A percentile compares a stretch with the other conserved stretches of the same genome.
phyloP scores from a whole-genome alignment of 1,139 yeast species.

The Petasospora rhodanensis region DNA sequence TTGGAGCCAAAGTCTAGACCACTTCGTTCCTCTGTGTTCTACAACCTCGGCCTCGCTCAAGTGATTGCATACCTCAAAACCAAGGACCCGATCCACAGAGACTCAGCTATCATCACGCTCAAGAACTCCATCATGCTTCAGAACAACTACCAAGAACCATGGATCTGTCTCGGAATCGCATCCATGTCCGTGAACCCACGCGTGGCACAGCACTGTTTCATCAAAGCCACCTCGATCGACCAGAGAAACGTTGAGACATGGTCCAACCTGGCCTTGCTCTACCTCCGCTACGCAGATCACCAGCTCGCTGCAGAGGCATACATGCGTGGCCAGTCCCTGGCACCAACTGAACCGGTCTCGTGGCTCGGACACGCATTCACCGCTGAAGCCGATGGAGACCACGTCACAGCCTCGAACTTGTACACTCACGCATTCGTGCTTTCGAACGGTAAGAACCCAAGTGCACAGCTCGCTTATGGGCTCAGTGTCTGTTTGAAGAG shows the following conservation, averaged over 20 bases:
- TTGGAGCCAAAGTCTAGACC: slow-evolving; percentile 36
- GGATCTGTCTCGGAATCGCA: slow-evolving; percentile 83
- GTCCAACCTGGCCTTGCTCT: slow-evolving; percentile 79
- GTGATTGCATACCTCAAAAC: slow-evolving; percentile 43
- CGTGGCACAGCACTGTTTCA: slow-evolving; percentile 88
- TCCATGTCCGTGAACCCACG: slow-evolving; percentile 56
- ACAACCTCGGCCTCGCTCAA: slow-evolving; percentile 68
- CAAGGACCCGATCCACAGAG: slow-evolving; percentile 32
- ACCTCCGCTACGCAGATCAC: slow-evolving; percentile 61
- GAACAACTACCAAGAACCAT: slow-evolving; percentile 61
- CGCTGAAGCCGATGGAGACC: slow-evolving; percentile 55
- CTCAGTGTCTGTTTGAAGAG: slow-evolving; percentile 44
- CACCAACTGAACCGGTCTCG: slow-evolving; percentile 72
- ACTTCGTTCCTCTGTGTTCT: slow-evolving; percentile 56
- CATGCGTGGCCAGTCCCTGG: slow-evolving; percentile 69
- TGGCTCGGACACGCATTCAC: slow-evolving; percentile 88
- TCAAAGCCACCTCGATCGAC: slow-evolving; percentile 71
- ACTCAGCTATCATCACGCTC: slow-evolving; percentile 49
- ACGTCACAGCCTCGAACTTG: slow-evolving; percentile 44
- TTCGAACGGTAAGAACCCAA: slow-evolving; percentile 69
- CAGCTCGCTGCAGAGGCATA: slow-evolving; percentile 74
- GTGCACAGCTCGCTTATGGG: slow-evolving; percentile 71
- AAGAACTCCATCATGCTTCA: slow-evolving; percentile 71
- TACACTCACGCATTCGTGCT: slow-evolving; percentile 76
- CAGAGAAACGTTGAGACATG: slow-evolving; percentile 67